Conservation (phyloP, 1,284 basidiomycete genomes). For the Trichosporon sp. region DNA sequence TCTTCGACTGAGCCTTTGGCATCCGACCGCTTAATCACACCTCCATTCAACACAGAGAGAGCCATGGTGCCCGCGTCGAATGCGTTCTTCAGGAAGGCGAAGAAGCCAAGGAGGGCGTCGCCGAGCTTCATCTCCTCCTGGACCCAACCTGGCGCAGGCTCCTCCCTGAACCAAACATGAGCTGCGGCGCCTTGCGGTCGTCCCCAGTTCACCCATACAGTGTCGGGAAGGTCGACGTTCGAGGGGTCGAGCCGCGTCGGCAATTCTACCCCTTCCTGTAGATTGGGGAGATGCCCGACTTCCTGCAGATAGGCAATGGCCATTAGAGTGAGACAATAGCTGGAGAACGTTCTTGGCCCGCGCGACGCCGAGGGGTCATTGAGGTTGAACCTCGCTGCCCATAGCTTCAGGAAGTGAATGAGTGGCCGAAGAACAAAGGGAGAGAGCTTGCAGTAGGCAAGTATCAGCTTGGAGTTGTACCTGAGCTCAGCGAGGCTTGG, state of each 20-base stretch:
- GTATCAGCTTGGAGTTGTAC: constrained; percentile 46
- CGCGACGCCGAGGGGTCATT: constrained; percentile 41
- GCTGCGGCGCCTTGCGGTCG: constrained; percentile 33
- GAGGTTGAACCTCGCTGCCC: constrained; percentile 38
- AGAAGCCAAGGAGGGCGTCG: constrained; percentile 39
- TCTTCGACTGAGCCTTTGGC: background rate
- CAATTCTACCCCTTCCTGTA: constrained; percentile 29
- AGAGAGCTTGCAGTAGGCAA: constrained; percentile 42
- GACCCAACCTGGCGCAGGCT: constrained; percentile 24
- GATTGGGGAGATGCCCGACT: constrained; percentile 39
- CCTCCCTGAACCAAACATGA: constrained; percentile 25
- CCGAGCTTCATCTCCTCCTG: constrained; percentile 24
- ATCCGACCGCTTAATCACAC: constrained; percentile 14
- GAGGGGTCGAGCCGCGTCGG: background rate
- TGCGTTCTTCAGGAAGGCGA: constrained; percentile 25
- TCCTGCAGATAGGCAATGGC: constrained; percentile 45
- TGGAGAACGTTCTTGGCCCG: constrained; percentile 42
- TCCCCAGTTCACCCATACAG: constrained; percentile 40
- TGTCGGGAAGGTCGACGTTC: constrained; percentile 8
- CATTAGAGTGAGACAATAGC: constrained; percentile 47
- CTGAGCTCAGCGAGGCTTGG: constrained; percentile 12
- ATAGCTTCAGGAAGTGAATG: constrained; percentile 45
- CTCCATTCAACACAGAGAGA: constrained; percentile 39
- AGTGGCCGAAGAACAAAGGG: constrained; percentile 45
- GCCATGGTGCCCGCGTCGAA: constrained; percentile 25